Evolutionary conservation across 257 asterid genomes (phyloP), one percentile per base, ranked within the genome.

Genomic region (Solanum piurae): DNA sequence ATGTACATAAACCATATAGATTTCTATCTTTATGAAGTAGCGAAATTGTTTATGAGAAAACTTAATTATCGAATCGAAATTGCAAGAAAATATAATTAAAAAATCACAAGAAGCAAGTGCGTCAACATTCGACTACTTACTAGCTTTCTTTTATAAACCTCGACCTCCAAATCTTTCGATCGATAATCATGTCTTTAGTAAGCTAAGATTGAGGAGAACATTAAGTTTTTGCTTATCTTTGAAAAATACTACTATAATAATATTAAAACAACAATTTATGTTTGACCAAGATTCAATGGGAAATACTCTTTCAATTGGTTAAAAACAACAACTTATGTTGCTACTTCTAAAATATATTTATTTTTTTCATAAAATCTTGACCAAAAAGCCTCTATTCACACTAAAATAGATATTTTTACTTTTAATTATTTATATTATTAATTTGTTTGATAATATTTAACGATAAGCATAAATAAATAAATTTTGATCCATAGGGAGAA

Each of bases 61-160:
- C 3, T 4, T 0, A 1, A 8, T 3, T 60, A 0, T 23, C 13
- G 5, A 3, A 21, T 0, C 2, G 1, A 9, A 2, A 62, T 62
- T 25, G 11, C 6, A 62, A 64, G 3, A 23, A 23, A 64, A n/a
- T 64, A 11, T n/a, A 25, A n/a, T 6, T 3, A 0, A 44, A 36
- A 62, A 66, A 5, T 25, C 3, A 10, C 4, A 25, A 52, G 9
- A 52, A 52, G 23, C 16, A n/a, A 60, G 64, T 23, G 3, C 6
- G 2, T 2, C 9, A 16, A 14, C 21, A 49, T 5, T 49, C 1
- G 60, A 3, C 21, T 49, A 14, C 21, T 49, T 49, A 49, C 4
- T 60, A 60, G 69, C 1, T 13, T 21, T 23, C 6, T 60, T 4
- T 9, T 60, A 23, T 60, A 60, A 60, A 60, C 6, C 13, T 60